Evolutionary conservation across 2,329 filamentous ascomycete genomes (phyloP).

Genomic region (Talaromyces sp.): DNA sequence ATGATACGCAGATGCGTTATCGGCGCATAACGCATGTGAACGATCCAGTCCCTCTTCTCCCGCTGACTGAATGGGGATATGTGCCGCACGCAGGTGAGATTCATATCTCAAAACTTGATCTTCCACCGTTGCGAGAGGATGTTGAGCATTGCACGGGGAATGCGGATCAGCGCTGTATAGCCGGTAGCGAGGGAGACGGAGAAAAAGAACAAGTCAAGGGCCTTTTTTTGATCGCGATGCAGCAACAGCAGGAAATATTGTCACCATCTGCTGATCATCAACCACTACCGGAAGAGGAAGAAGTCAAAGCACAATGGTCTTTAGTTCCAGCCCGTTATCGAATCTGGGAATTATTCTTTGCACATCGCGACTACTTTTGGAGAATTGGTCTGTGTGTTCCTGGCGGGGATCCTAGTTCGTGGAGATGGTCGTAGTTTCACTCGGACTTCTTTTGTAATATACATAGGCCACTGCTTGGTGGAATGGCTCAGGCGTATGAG

Average conservation of each 20-base stretch:
- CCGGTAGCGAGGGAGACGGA: conserved; percentile 48
- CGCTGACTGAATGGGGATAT: conserved; percentile 84
- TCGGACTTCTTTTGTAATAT: background rate
- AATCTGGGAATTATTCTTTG: conserved; percentile 90
- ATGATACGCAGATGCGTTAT: conserved; percentile 45
- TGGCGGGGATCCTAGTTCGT: conserved; percentile 51
- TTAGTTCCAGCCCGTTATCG: conserved; percentile 56
- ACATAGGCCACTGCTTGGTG: background rate
- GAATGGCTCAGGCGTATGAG: background rate
- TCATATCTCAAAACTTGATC: conserved; percentile 67
- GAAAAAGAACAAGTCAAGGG: background rate
- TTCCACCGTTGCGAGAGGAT: conserved; percentile 67
- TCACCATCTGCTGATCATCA: background rate
- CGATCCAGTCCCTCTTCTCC: conserved; percentile 86
- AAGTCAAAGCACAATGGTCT: conserved; percentile 20
- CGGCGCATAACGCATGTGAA: conserved; percentile 78
- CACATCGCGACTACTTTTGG: conserved; percentile 97
- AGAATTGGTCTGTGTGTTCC: conserved; percentile 84
- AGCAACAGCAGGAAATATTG: background rate
- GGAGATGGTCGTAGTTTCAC: conserved; percentile 14
- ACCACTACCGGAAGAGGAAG: background rate
- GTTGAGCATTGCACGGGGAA: conserved; percentile 69
- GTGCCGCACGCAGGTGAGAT: conserved; percentile 80
- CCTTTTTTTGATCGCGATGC: background rate
- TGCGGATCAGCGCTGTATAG: conserved; percentile 68